Evolutionary conservation across 2,329 filamentous ascomycete genomes (phyloP), one percentile per base, ranked within the genome.

Genomic region (Metarhizium sp.): DNA sequence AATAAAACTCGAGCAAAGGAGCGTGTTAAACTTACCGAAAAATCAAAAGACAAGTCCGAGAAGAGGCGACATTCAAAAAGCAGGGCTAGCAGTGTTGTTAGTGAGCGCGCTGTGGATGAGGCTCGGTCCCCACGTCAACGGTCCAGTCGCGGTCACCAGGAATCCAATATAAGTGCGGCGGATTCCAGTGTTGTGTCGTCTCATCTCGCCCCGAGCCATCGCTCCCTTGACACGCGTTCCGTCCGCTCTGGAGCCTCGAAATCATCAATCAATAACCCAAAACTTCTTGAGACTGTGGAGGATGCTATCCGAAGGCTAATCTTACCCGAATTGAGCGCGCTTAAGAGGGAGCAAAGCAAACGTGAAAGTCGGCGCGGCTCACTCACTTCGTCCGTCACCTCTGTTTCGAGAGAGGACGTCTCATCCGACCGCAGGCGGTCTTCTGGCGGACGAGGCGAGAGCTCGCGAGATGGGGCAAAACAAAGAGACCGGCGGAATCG

Each of bases 271-370:
- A 95, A 95, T 72, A 96, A 96, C 64, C 92, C 92, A 0, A 94
- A 90, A 66, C 75, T 96, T 2, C 79, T 96, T 2, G 89, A 94
- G 64, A 94, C 91, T 0, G 92, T 96, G 3, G 92, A 96, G 72
- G 91, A 96, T 71, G 91, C 91, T 14, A 95, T 96, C 65, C 86
- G 90, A 59, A 82, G 91, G 51, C 78, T 96, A 51, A 95, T 96
- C 53, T 74, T 99, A 2, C 94, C 94, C 0, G 92, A 99, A 70
- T 78, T 99, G 48, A 92, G 90, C 63, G 90, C 91, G 10, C 76
- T 99, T 54, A 96, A 96, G 70, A 85, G 92, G 63, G 91, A 96
- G 66, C 88, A 92, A 68, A 92, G 89, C 69, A 86, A 87, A 60
- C 84, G 86, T 59, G 80, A 87, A 60, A 86, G 84, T 63, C 82